Conservation (phyloP, 495 filamentous ascomycete species). For the Aspergillus ostianus region DNA sequence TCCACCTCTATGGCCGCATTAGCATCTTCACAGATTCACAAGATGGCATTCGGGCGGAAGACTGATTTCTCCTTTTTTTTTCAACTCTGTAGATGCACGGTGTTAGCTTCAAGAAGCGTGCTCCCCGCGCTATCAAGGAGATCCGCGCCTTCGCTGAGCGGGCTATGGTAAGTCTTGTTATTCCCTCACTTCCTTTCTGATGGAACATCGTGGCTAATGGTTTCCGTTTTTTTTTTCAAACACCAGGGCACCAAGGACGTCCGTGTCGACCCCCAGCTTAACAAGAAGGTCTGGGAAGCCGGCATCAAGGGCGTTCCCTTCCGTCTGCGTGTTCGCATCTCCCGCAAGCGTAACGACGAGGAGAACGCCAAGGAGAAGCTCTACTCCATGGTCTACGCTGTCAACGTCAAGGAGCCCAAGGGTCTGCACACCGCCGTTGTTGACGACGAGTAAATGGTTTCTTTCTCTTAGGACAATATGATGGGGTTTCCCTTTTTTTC, state of each 20-base stretch:
- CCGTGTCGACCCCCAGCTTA: slow-evolving; percentile 94
- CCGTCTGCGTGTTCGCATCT: slow-evolving; percentile 95
- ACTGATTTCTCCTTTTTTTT: slow-evolving; percentile 50
- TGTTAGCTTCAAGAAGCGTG: slow-evolving; percentile 99
- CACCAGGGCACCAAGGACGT: slow-evolving; percentile 91
- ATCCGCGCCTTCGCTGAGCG: slow-evolving; percentile 87
- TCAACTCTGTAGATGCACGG: slow-evolving; percentile 73
- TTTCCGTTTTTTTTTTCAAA: background rate
- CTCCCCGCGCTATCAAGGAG: slow-evolving; percentile 97
- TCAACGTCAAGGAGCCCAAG: slow-evolving; percentile 99
- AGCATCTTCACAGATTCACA: slow-evolving; percentile 12
- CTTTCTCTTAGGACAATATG: background rate
- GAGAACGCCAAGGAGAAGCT: slow-evolving; percentile 98
- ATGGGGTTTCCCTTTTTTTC: background rate
- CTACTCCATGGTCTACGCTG: slow-evolving; percentile 98
- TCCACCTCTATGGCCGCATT: slow-evolving; percentile 56
- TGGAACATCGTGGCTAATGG: background rate
- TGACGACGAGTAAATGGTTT: slow-evolving; percentile 48
- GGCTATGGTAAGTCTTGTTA: slow-evolving; percentile 78
- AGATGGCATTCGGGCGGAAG: slow-evolving; percentile 62
- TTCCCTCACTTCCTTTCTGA: background rate
- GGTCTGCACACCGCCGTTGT: slow-evolving; percentile 86
- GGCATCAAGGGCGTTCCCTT: slow-evolving; percentile 98
- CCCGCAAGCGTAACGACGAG: slow-evolving; percentile 99
- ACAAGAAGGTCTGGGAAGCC: slow-evolving; percentile 99